Evolutionary conservation across 2,329 filamentous ascomycete species (phyloP), one percentile per base, ranked within the genome.

Genomic region (Xylaria sp.): DNA sequence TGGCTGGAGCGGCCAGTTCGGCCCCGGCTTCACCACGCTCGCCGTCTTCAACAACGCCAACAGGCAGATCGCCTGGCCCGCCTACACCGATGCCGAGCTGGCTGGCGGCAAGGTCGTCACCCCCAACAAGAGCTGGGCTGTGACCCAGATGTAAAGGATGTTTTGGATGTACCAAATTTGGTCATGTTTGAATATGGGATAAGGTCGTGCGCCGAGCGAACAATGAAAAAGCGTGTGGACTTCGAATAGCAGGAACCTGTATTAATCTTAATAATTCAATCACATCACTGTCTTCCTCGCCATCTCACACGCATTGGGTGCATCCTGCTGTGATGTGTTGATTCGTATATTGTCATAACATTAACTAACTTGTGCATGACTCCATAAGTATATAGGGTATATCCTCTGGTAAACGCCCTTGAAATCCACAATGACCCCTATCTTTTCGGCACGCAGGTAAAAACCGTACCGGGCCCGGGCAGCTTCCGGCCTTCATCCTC

Each of bases 1-100:
- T 2, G 81, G 81, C 75, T 86, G 83, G 83, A 83, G 79, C 71
- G 83, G 78, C 70, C 79, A 84, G 68, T 86, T 86, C 65, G 84
- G 83, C 51, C 59, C 73, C 25, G 84, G 82, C 66, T 86, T 85
- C 77, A 85, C 83, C 23, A 84, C 81, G 21, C 73, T 86, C 27
- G 76, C 80, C 19, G 79, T 86, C 54, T 77, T 80, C 47, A 75
- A 84, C 73, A 73, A 76, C 64, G 64, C 66, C 53, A 71, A 76
- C 67, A 73, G 73, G 48, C 74, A 78, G 63, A 85, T 86, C 58
- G 71, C 79, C 62, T 86, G 76, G 74, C 83, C 84, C 29, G 76
- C 80, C 40, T 87, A 85, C 71, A 82, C 78, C 68, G 84, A 86
- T 68, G 76, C 74, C 53, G 77, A 85, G 74, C 74, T 86, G 21